Conservation (phyloP, 1,284 basidiomycete species). For the Pseudozyma thailandica region DNA sequence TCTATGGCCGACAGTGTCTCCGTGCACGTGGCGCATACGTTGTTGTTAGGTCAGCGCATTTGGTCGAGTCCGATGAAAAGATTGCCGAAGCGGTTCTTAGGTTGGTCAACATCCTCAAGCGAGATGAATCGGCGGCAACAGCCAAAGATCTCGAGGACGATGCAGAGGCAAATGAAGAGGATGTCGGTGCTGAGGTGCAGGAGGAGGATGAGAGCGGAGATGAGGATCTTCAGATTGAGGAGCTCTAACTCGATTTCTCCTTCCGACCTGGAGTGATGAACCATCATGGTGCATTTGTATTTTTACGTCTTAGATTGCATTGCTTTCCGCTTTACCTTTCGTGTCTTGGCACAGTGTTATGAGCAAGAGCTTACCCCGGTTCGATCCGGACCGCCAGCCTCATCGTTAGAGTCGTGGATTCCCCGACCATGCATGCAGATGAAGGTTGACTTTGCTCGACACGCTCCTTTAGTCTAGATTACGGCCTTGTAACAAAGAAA, state of each 20-base stretch:
- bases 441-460: no score
- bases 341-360: neutral
- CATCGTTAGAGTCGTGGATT: no score
- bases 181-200: conserved; percentile 42
- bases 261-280: neutral
- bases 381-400: no score
- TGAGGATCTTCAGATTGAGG: conserved; percentile 62
- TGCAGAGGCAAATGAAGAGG: conserved; percentile 43
- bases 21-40: conserved; percentile 86
- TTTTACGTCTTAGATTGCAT: conserved; percentile 13
- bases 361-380: no score
- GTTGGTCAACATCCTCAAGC: conserved; percentile 65
- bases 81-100: conserved; percentile 65
- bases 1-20: conserved; percentile 84
- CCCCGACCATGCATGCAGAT: no score
- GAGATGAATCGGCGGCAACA: conserved; percentile 61
- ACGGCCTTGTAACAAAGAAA: no score
- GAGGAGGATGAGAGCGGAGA: conserved; percentile 48
- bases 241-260: conserved; percentile 39
- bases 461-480: neutral
- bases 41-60: conserved; percentile 83
- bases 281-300: conserved; percentile 22
- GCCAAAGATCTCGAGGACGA: conserved; percentile 51
- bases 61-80: conserved; percentile 81
- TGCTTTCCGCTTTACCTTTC: no score